A percentile compares a stretch with the other conserved stretches of the same genome.
Conservation (phyloP, 352 stramenopile species). For the Sclerospora graminicola region DNA sequence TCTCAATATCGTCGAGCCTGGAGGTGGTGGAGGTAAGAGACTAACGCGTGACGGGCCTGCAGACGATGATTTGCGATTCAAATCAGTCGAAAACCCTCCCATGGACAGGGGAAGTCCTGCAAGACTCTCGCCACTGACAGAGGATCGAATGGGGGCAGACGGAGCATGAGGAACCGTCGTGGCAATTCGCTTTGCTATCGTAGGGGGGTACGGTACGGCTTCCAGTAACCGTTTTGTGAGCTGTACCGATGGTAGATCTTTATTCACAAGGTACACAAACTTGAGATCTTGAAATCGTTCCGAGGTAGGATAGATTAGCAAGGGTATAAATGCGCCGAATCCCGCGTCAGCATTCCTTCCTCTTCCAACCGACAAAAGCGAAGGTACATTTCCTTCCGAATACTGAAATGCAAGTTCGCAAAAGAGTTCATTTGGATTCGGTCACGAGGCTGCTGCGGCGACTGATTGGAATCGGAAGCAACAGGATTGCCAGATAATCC, state of each 20-base stretch:
- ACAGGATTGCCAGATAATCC: constrained; percentile 1
- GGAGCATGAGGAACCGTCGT: constrained; percentile 16
- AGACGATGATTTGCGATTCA: constrained; percentile 20
- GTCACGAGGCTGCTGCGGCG: constrained; percentile 29
- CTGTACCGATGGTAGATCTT: constrained; percentile 57
- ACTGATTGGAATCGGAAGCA: constrained; percentile 13
- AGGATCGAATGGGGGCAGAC: constrained; percentile 9
- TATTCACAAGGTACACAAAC: constrained; percentile 85
- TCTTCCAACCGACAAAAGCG: constrained; percentile 73
- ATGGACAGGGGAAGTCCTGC: constrained; percentile 21
- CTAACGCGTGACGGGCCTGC: constrained; percentile 15
- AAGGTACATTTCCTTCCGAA: constrained; percentile 83
- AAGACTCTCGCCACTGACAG: constrained; percentile 8
- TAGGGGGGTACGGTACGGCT: constrained; percentile 37
- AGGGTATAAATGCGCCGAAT: constrained; percentile 56
- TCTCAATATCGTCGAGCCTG: constrained; percentile 18
- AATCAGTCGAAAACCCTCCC: constrained; percentile 21
- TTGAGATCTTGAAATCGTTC: constrained; percentile 80
- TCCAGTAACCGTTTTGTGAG: constrained; percentile 73
- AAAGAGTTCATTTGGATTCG: constrained; percentile 69
- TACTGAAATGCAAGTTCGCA: constrained; percentile 74
- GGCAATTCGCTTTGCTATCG: constrained; percentile 22
- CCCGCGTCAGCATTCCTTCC: constrained; percentile 49
- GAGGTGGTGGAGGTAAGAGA: constrained; percentile 22
- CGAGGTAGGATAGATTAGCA: constrained; percentile 76